A percentile compares a stretch with the other conserved stretches of the same genome.
Conservation (phyloP, 2,329 filamentous ascomycete species). For the Sarocladium strictum region DNA sequence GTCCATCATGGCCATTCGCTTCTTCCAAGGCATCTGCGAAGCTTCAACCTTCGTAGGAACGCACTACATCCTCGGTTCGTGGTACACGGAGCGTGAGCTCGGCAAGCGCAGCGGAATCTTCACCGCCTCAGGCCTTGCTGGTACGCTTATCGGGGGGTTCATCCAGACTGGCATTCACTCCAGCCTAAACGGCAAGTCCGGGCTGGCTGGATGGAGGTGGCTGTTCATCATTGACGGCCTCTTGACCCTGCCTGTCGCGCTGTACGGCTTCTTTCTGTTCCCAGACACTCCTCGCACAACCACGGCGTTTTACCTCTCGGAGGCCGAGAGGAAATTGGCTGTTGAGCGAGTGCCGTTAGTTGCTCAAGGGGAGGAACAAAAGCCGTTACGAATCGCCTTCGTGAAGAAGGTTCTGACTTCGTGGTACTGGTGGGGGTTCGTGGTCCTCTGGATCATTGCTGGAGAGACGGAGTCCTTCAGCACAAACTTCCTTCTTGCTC, state of each 20-base stretch:
- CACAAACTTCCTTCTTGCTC: constrained; percentile 50
- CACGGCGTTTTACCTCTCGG: constrained; percentile 12
- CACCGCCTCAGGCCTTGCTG: constrained; percentile 52
- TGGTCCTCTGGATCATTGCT: constrained; percentile 62
- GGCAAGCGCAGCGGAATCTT: constrained; percentile 60
- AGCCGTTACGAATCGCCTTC: constrained; percentile 44
- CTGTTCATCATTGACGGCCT: constrained; percentile 38
- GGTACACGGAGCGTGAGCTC: constrained; percentile 56
- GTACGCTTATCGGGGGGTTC: constrained; percentile 46
- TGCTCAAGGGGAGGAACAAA: constrained; percentile 21
- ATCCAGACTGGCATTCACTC: constrained; percentile 57
- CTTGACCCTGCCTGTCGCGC: constrained; percentile 23
- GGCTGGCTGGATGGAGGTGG: constrained; percentile 36
- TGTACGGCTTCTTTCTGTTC: constrained; percentile 23
- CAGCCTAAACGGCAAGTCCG: constrained; percentile 31
- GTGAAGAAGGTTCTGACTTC: constrained; percentile 49
- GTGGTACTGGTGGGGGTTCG: constrained; percentile 63
- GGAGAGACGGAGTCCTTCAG: constrained; percentile 68
- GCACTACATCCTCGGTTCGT: constrained; percentile 41
- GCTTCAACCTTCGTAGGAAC: constrained; percentile 34
- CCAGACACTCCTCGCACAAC: constrained; percentile 24
- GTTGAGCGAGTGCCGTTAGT: constrained; percentile 17
- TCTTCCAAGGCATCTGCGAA: constrained; percentile 32
- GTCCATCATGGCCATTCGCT: constrained; percentile 32
- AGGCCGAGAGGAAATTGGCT: constrained; percentile 17